Conservation (phyloP, 2,329 filamentous ascomycete genomes). For the Talaromyces marneffei region DNA sequence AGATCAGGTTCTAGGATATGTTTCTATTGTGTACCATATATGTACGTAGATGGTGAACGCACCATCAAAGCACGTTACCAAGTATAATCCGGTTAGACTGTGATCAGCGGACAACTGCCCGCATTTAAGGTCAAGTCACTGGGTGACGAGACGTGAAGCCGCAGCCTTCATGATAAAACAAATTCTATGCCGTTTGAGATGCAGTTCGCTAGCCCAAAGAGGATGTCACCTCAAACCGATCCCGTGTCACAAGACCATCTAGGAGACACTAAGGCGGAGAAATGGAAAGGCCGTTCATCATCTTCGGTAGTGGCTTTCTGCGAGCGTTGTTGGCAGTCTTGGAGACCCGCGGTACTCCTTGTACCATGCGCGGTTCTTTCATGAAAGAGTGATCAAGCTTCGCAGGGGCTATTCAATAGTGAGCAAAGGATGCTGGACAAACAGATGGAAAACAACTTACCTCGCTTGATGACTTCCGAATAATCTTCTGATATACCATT, state of each 20-base stretch:
- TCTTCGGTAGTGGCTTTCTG: conserved; percentile 38
- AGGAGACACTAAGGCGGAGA: conserved; percentile 25
- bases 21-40: neutral
- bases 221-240: neutral
- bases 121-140: neutral
- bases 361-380: conserved; percentile 85
- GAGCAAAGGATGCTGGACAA: neutral
- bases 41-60: neutral
- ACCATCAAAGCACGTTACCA: neutral
- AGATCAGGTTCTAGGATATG: neutral
- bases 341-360: conserved; percentile 67
- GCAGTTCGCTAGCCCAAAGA: neutral
- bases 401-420: conserved; percentile 51
- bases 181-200: neutral
- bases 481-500: conserved; percentile 46
- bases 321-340: conserved; percentile 39
- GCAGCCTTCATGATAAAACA: neutral
- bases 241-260: neutral
- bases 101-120: neutral
- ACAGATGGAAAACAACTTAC: conserved; percentile 28
- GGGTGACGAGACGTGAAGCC: neutral
- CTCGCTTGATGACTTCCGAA: conserved; percentile 45
- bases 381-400: conserved; percentile 81
- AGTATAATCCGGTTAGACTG: neutral
- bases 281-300: conserved; percentile 38